Conservation (phyloP, 371 early-diverging fungal genomes). For the Mucor lusitanicus region DNA sequence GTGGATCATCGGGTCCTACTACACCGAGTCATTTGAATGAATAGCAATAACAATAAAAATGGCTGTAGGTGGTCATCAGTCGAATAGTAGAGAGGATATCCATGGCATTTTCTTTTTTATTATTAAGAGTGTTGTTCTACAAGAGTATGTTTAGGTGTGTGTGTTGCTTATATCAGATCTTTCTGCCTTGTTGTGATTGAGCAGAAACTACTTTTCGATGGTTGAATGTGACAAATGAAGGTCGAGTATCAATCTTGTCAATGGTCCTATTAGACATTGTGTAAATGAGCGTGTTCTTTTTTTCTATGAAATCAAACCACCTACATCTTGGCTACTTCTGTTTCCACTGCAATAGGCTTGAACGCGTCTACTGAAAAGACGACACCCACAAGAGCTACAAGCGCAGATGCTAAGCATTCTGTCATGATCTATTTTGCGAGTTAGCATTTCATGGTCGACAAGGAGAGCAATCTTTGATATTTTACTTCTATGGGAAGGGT, state of each 20-base stretch:
- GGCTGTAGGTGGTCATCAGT: neutral
- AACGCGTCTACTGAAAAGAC: conserved; percentile 58
- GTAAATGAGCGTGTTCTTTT: neutral
- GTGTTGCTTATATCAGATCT: conserved; percentile 11
- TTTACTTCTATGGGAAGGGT: conserved; percentile 66
- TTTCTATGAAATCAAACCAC: conserved; percentile 6
- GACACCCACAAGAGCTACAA: conserved; percentile 43
- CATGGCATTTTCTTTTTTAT: neutral
- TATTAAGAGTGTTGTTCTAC: neutral
- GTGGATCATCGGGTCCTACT: neutral
- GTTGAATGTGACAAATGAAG: conserved; percentile 66
- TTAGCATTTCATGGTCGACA: neutral
- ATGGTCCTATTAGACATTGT: conserved; percentile 49
- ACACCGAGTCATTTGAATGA: conserved; percentile 5
- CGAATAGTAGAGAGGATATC: neutral
- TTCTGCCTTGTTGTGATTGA: conserved; percentile 35
- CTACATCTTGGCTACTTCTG: conserved; percentile 68
- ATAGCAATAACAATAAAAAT: neutral
- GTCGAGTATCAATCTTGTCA: conserved; percentile 65
- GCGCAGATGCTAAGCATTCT: conserved; percentile 43
- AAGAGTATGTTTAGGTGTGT: neutral
- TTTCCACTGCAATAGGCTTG: conserved; percentile 63
- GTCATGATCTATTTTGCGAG: conserved; percentile 29
- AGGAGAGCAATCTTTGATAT: too few relatives aligned
- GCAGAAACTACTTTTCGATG: conserved; percentile 52